Conservation (phyloP, 495 filamentous ascomycete species). For the Hypoxylon lienhwacheense region DNA sequence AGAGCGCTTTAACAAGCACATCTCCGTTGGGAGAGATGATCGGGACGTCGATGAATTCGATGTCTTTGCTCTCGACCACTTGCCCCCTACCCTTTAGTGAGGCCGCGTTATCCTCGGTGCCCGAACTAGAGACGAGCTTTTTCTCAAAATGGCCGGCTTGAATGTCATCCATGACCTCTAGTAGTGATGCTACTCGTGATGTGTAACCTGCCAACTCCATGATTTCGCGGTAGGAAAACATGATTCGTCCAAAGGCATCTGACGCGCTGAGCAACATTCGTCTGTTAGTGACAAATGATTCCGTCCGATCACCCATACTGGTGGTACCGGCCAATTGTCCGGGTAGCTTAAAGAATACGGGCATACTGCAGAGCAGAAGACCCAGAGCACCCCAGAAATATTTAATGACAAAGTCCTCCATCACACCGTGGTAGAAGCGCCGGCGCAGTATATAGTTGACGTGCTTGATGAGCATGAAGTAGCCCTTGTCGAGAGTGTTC, state of each 20-base stretch:
- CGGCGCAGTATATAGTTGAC: conserved; percentile 91
- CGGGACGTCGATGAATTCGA: conserved; percentile 89
- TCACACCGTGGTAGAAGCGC: conserved; percentile 91
- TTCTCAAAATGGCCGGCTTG: conserved; percentile 88
- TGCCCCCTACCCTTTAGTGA: conserved; percentile 78
- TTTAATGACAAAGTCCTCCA: conserved; percentile 99
- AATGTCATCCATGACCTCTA: conserved; percentile 95
- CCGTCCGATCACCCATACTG: conserved; percentile 87
- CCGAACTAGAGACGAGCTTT: conserved; percentile 87
- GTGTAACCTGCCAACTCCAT: conserved; percentile 97
- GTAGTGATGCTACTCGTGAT: conserved; percentile 80
- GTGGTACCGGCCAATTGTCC: conserved; percentile 60
- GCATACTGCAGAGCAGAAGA: conserved; percentile 89
- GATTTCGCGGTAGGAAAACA: conserved; percentile 97
- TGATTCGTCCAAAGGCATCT: conserved; percentile 92
- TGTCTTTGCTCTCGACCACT: conserved; percentile 75
- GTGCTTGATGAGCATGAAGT: conserved; percentile 98
- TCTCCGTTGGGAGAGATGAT: conserved; percentile 97
- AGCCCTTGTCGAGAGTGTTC: conserved; percentile 94
- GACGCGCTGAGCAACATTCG: conserved; percentile 88
- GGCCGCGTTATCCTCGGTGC: conserved; percentile 72
- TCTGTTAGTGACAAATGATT: conserved; percentile 94
- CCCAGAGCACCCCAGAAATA: conserved; percentile 98
- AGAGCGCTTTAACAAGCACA: conserved; percentile 78
- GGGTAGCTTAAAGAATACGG: conserved; percentile 93